Conservation (phyloP, 768 basidiomycete species). For the Suillus fuscotomentosus region DNA sequence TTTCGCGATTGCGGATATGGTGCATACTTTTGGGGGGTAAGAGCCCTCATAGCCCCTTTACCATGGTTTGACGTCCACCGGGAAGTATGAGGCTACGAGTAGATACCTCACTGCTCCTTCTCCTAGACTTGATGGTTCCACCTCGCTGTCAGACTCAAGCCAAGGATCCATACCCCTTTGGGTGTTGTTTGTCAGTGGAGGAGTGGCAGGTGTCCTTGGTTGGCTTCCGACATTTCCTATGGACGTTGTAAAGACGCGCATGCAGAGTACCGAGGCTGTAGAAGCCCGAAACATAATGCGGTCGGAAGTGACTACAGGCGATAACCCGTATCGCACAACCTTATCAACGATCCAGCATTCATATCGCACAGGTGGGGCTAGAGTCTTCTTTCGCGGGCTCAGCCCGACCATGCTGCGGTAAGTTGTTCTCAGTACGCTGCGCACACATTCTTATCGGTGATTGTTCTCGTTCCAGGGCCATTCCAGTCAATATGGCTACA, state of each 20-base stretch:
- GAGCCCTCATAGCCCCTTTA: conserved; percentile 18
- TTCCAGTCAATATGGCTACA: conserved; percentile 85
- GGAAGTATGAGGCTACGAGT: conserved; percentile 63
- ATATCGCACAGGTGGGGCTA: conserved; percentile 60
- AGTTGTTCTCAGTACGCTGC: conserved; percentile 1
- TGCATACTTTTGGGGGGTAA: conserved; percentile 77
- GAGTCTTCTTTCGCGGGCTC: conserved; percentile 76
- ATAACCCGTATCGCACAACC: conserved; percentile 59
- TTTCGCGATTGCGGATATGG: conserved; percentile 83
- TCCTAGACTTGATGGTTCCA: conserved; percentile 24
- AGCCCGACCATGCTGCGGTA: conserved; percentile 80
- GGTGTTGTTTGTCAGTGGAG: conserved; percentile 70
- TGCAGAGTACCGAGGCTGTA: conserved; percentile 52
- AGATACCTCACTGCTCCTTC: conserved; percentile 41
- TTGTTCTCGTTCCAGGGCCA: conserved; percentile 44
- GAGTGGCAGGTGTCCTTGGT: conserved; percentile 70
- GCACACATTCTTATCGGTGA: conserved; percentile 6
- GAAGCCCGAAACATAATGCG: neutral
- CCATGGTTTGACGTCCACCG: conserved; percentile 8
- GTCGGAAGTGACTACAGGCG: neutral
- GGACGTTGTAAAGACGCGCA: conserved; percentile 88
- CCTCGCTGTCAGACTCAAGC: conserved; percentile 40
- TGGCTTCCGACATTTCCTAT: conserved; percentile 86
- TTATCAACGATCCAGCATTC: conserved; percentile 57
- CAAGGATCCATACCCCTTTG: conserved; percentile 49